Percentiles rank a stretch among this genome's conserved stretches.
Conservation (phyloP, 768 basidiomycete species). For the Pholiota molesta region DNA sequence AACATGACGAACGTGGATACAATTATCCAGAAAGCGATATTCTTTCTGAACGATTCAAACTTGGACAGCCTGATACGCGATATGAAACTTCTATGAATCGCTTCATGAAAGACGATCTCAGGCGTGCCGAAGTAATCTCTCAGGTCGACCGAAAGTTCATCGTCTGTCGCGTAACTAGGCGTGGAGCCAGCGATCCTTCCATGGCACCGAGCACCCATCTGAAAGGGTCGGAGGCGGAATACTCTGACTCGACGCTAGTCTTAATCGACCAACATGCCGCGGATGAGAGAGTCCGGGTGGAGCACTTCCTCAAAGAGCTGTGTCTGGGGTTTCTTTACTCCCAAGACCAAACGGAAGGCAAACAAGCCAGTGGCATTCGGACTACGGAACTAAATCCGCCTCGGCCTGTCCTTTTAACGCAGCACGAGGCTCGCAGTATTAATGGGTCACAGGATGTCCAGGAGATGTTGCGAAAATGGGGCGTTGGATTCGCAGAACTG, state of each 20-base stretch:
- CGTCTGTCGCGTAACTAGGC: slow-evolving; percentile 57
- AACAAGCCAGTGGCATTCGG: slow-evolving; percentile 33
- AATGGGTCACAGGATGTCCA: slow-evolving; percentile 41
- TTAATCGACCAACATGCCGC: slow-evolving; percentile 98
- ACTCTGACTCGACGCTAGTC: slow-evolving; percentile 47
- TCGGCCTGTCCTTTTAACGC: slow-evolving; percentile 65
- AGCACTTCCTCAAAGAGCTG: slow-evolving; percentile 74
- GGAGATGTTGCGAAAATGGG: slow-evolving; percentile 67
- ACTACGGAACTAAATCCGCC: slow-evolving; percentile 52
- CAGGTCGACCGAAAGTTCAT: slow-evolving; percentile 95
- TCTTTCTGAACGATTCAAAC: slow-evolving; percentile 15
- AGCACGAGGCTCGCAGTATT: slow-evolving; percentile 60
- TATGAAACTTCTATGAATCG: slow-evolving; percentile 20
- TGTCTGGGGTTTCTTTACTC: slow-evolving; percentile 67
- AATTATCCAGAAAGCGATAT: slow-evolving; percentile 11
- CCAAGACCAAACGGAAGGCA: slow-evolving; percentile 31
- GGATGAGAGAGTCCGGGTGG: slow-evolving; percentile 94
- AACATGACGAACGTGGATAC: slow-evolving; percentile 16
- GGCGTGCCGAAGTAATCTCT: slow-evolving; percentile 60
- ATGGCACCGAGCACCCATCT: slow-evolving; percentile 1
- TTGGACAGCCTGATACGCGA: slow-evolving; percentile 13
- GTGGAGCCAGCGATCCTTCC: slow-evolving; percentile 5
- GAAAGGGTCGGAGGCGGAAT: slow-evolving; percentile 8
- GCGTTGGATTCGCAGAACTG: slow-evolving; percentile 55
- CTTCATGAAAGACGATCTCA: slow-evolving; percentile 50